A percentile compares a stretch with the other conserved stretches of the same genome.
Conservation (phyloP, 805 yeast species). For the Zygoascus bituminiphila region DNA sequence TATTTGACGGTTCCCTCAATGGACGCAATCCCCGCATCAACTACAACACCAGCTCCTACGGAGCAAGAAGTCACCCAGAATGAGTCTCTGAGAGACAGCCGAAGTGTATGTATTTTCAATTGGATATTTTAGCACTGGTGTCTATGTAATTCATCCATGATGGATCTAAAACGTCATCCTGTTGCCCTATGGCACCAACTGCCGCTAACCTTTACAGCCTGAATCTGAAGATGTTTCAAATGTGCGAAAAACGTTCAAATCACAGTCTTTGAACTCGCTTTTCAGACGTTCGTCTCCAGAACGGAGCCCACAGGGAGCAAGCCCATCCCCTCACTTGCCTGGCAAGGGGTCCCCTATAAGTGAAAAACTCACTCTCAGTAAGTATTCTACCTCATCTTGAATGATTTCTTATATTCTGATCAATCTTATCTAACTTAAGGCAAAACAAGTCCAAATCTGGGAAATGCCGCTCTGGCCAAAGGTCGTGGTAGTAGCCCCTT, state of each 20-base stretch:
- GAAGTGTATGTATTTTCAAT: not conserved
- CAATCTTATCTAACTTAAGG: constrained; percentile 1
- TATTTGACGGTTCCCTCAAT: no score
- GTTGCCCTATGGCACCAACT: no score
- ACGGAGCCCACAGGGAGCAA: not conserved
- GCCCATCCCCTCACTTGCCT: constrained; percentile 4
- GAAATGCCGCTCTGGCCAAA: constrained; percentile 8
- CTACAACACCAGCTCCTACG: not conserved
- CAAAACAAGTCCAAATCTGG: constrained; percentile 10
- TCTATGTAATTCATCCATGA: no score
- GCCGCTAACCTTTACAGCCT: not conserved
- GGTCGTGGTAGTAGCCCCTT: not conserved
- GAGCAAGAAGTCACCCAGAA: not conserved
- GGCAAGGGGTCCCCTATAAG: constrained; percentile 11
- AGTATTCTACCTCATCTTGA: not conserved
- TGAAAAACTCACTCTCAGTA: not conserved
- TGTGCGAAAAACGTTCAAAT: constrained; percentile 27
- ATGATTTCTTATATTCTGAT: not conserved
- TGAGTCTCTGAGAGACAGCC: not conserved
- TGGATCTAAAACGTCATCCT: no score
- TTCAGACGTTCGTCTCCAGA: constrained; percentile 17
- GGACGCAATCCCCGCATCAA: not conserved
- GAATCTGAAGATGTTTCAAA: not conserved
- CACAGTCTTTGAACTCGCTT: constrained; percentile 30
- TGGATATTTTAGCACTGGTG: no score